These are phyloP conservation scores for Aspergillus piperis DNA, from an alignment of 2,329 filamentous ascomycete species.

Conservation along the genomic window DNA sequence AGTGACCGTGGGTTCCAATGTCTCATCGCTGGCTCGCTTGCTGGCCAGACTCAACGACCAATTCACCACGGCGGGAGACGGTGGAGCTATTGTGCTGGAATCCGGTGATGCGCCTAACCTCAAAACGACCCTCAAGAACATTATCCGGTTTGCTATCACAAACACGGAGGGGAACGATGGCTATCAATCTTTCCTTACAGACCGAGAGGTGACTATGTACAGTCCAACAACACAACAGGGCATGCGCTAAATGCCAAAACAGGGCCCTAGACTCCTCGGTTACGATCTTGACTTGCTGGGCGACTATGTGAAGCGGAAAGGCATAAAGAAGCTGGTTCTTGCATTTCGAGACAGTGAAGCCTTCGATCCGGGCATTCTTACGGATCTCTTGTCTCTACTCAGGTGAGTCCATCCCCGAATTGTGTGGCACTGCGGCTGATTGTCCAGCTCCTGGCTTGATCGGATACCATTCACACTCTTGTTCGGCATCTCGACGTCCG, in stretches of 20 bases:
- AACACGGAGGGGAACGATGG: slow-evolving; percentile 41
- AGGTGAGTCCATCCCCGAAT: slow-evolving; percentile 40
- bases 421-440: slow-evolving; percentile 20
- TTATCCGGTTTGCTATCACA: slow-evolving; percentile 46
- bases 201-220: slow-evolving; percentile 38
- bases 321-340: slow-evolving; percentile 43
- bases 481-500: slow-evolving; percentile 63
- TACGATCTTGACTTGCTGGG: slow-evolving; percentile 51
- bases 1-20: slow-evolving; percentile 47
- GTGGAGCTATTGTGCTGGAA: slow-evolving; percentile 44
- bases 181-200: slow-evolving; percentile 42
- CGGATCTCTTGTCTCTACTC: slow-evolving; percentile 48
- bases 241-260: not conserved
- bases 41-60: slow-evolving; percentile 40
- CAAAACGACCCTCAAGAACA: slow-evolving; percentile 49
- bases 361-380: slow-evolving; percentile 47
- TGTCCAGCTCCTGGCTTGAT: slow-evolving; percentile 59
- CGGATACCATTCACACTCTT: slow-evolving; percentile 62
- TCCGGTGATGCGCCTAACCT: slow-evolving; percentile 49
- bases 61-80: slow-evolving; percentile 33
- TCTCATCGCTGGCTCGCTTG: slow-evolving; percentile 43
- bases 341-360: slow-evolving; percentile 51
- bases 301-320: slow-evolving; percentile 43
- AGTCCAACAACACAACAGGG: not conserved
- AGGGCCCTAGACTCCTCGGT: slow-evolving; percentile 45